Conservation (phyloP, 2,329 filamentous ascomycete species). For the Fusarium sp. region DNA sequence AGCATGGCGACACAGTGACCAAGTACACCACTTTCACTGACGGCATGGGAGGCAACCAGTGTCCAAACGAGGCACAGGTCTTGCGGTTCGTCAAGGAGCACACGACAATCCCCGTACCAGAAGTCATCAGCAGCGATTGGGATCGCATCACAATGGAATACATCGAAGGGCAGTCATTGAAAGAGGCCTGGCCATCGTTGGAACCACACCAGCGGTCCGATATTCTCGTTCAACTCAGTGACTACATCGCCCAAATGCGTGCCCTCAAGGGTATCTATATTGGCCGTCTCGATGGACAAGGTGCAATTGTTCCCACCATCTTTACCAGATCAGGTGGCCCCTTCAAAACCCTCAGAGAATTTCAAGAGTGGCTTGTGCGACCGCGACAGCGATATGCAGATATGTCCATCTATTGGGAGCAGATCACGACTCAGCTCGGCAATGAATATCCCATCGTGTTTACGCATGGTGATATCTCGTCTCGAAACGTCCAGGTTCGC, state of each 20-base stretch:
- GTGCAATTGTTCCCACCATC: background rate
- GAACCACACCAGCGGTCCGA: background rate
- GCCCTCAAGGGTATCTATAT: background rate
- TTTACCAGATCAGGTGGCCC: background rate
- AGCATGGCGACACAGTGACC: slow-evolving; percentile 27
- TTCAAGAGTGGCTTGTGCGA: background rate
- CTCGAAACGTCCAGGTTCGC: slow-evolving; percentile 30
- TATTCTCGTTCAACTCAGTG: background rate
- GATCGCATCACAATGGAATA: slow-evolving; percentile 46
- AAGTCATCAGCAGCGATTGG: slow-evolving; percentile 44
- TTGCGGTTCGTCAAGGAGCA: background rate
- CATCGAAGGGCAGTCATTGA: slow-evolving; percentile 43
- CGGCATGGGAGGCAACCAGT: background rate
- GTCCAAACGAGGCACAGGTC: fast-evolving
- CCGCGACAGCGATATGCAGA: background rate
- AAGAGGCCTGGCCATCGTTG: slow-evolving; percentile 37
- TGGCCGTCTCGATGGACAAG: background rate
- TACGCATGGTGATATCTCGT: slow-evolving; percentile 22
- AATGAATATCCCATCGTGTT: slow-evolving; percentile 33
- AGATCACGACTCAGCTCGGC: slow-evolving; percentile 41
- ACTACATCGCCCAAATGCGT: background rate
- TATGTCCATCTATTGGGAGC: slow-evolving; percentile 35
- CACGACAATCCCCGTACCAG: slow-evolving; percentile 44
- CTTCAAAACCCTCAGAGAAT: background rate
- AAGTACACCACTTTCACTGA: slow-evolving; percentile 33